These are phyloP conservation scores for Sistotremastrum suecicum DNA, from an alignment of 768 basidiomycete species.

Conservation along the genomic window DNA sequence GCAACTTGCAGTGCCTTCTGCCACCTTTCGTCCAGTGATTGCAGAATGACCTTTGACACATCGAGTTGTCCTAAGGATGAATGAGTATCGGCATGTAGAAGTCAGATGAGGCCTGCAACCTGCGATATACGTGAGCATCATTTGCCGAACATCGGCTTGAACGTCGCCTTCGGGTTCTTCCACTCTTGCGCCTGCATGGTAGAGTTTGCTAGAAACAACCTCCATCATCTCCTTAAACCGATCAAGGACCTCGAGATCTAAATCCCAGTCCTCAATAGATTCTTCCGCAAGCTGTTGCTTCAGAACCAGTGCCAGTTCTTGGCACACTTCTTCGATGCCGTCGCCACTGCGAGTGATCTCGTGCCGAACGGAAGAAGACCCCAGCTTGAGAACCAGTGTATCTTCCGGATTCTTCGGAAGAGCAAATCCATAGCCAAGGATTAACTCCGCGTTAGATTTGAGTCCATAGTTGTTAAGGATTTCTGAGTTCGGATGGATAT, in stretches of 20 bases:
- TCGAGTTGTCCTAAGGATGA: constrained; percentile 36
- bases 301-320: constrained; percentile 22
- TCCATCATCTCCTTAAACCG: constrained; percentile 11
- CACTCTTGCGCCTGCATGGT: constrained; percentile 20
- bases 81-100: background rate
- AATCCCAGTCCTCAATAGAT: constrained; percentile 15
- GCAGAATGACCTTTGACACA: constrained; percentile 41
- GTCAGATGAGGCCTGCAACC: constrained; percentile 23
- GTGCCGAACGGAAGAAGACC: constrained; percentile 23
- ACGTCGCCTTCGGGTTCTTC: constrained; percentile 11
- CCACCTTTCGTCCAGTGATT: constrained; percentile 34
- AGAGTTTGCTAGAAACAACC: constrained; percentile 38
- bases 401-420: constrained; percentile 72
- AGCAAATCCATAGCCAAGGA: constrained; percentile 87
- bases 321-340: constrained; percentile 49
- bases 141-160: constrained; percentile 43
- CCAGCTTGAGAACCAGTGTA: constrained; percentile 67
- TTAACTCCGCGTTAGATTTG: constrained; percentile 80
- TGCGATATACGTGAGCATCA: constrained; percentile 57
- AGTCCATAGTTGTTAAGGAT: constrained; percentile 87
- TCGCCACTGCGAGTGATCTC: constrained; percentile 44
- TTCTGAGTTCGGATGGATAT: constrained; percentile 32
- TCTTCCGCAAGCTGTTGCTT: constrained; percentile 16
- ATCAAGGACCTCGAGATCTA: constrained; percentile 13
- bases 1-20: constrained; percentile 33